A percentile compares a stretch with the other conserved stretches of the same genome.
Conservation (phyloP, 75 land plant species). For the Picea sitchensis region DNA sequence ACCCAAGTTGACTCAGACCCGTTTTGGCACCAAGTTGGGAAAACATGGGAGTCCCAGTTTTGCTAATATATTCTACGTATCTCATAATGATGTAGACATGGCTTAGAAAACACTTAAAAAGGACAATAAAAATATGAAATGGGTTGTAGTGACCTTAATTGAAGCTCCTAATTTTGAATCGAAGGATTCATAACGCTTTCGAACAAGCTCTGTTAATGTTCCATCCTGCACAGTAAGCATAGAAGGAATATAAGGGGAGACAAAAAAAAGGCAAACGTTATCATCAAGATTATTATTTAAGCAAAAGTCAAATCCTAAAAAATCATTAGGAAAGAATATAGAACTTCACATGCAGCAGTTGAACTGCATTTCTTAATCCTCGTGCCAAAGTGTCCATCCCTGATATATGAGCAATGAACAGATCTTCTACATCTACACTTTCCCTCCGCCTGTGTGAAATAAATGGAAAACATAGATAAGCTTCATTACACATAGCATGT, state of each 20-base stretch:
- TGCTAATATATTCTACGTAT: neutral
- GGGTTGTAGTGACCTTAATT: constrained; percentile 56
- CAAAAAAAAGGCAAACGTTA: neutral
- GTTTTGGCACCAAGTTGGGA: too few relatives aligned
- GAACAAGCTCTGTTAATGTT: constrained; percentile 64
- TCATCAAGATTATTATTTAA: neutral
- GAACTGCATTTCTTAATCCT: constrained; percentile 90
- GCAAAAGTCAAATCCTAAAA: neutral
- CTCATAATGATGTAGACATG: neutral
- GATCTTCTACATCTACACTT: constrained; percentile 94
- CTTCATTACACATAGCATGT: neutral
- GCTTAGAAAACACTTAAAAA: neutral
- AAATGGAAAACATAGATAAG: neutral
- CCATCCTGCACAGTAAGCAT: constrained; percentile 61
- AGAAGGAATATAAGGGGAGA: neutral
- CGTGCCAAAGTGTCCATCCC: constrained; percentile 98
- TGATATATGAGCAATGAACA: constrained; percentile 89
- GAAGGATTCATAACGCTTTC: constrained; percentile 81
- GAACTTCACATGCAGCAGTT: constrained; percentile 53
- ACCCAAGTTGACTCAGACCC: too few relatives aligned
- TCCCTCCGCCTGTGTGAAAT: constrained; percentile 64
- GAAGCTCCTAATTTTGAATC: constrained; percentile 65
- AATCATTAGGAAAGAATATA: neutral
- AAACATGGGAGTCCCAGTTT: too few relatives aligned
- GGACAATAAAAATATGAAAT: neutral